Percentiles rank a stretch among this genome's conserved stretches.
phyloP scores from a whole-genome alignment of 139 green algal genomes.

The Spirogloea muscicola region DNA sequence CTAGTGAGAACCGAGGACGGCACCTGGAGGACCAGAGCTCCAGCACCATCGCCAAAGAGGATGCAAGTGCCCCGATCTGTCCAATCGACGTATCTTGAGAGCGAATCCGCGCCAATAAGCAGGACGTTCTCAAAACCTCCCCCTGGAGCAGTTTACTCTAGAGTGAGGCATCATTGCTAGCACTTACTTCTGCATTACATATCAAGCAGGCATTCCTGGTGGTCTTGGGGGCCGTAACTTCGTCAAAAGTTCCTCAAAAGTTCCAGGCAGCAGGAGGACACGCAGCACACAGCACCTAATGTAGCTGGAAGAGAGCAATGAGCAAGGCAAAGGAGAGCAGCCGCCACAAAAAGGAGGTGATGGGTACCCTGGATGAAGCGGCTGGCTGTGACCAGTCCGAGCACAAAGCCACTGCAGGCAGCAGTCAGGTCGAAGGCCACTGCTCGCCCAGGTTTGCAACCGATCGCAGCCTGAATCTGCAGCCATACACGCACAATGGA shows the following conservation, averaged over 20 bases:
- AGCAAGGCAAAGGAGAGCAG: not conserved
- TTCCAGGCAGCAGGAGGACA: no score
- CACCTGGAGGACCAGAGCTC: slow-evolving; percentile 70
- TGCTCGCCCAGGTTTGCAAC: slow-evolving; percentile 76
- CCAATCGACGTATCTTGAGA: slow-evolving; percentile 94
- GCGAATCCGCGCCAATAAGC: slow-evolving; percentile 88
- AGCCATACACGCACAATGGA: no score
- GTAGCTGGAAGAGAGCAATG: no score
- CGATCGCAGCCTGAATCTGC: slow-evolving; percentile 73
- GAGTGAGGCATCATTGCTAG: no score
- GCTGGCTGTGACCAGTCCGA: slow-evolving; percentile 73
- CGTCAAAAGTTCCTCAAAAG: not conserved
- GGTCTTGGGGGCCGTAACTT: not conserved
- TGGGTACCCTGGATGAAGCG: slow-evolving; percentile 34
- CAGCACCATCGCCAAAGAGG: slow-evolving; percentile 93
- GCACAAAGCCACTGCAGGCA: slow-evolving; percentile 95
- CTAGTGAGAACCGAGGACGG: no score
- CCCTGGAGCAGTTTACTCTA: slow-evolving; percentile 49
- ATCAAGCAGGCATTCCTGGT: not conserved
- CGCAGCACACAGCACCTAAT: no score
- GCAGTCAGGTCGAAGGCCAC: slow-evolving; percentile 94
- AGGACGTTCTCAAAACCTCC: slow-evolving; percentile 72
- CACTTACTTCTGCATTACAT: no score
- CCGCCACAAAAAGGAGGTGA: not conserved
- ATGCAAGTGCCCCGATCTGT: slow-evolving; percentile 85